A percentile compares a stretch with the other conserved stretches of the same genome.
Evolutionary conservation across 257 asterid genomes (phyloP).

Genomic region (Fraxinus anomala): DNA sequence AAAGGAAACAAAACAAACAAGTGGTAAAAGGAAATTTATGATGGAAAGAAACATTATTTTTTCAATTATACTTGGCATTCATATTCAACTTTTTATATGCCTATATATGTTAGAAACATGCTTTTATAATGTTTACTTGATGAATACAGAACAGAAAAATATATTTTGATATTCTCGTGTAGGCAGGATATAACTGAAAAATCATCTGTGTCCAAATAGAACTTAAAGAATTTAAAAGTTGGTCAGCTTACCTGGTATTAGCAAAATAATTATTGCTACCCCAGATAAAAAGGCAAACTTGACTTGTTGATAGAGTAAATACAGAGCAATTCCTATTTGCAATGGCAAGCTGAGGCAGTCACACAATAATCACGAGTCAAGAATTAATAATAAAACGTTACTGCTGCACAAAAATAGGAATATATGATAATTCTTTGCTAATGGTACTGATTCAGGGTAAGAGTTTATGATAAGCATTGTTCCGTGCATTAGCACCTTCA

Average conservation of each 20-base stretch:
- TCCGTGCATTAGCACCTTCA: background rate
- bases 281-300: conserved; percentile 93
- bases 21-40: background rate
- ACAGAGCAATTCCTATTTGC: conserved; percentile 91
- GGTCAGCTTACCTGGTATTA: conserved; percentile 76
- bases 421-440: background rate
- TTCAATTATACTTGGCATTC: background rate
- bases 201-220: conserved; percentile 1
- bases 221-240: conserved; percentile 13
- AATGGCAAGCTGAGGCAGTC: conserved; percentile 80
- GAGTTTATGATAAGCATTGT: background rate
- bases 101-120: background rate
- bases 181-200: background rate
- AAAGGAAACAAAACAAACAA: background rate
- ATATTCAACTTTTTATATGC: background rate
- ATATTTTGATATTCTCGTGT: background rate
- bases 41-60: background rate
- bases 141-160: background rate
- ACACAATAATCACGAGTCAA: conserved; percentile 28
- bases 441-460: background rate
- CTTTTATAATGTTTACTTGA: background rate
- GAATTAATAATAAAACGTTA: background rate
- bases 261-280: conserved; percentile 74
- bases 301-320: conserved; percentile 83
- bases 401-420: background rate